Evolutionary conservation across 116 monocot genomes (phyloP).

Genomic region (Zostera marina): DNA sequence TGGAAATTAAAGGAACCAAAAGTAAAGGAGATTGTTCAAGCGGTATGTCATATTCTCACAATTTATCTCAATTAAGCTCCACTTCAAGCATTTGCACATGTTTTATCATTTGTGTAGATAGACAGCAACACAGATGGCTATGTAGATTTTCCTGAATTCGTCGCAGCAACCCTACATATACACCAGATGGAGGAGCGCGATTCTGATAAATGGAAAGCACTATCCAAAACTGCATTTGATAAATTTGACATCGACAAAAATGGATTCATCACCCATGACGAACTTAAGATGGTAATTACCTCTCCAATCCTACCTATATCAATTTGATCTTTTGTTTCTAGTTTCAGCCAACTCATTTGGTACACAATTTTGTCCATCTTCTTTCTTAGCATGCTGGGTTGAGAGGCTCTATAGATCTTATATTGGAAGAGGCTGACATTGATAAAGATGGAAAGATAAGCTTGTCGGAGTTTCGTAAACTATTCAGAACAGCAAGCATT

Average conservation of each 20-base stretch:
- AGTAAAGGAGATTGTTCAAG: slow-evolving; percentile 80
- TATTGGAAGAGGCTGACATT: slow-evolving; percentile 68
- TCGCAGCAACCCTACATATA: slow-evolving; percentile 73
- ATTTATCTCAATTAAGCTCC: background rate
- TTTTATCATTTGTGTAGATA: slow-evolving; percentile 24
- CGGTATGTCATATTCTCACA: slow-evolving; percentile 22
- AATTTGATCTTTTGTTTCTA: background rate
- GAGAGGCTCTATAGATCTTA: slow-evolving; percentile 68
- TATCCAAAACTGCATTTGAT: slow-evolving; percentile 75
- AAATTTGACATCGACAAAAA: slow-evolving; percentile 85
- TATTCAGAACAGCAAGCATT: slow-evolving; percentile 50
- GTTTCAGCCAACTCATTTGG: background rate
- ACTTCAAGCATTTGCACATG: background rate
- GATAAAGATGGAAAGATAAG: slow-evolving; percentile 60
- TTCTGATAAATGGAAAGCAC: slow-evolving; percentile 54
- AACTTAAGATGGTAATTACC: slow-evolving; percentile 60
- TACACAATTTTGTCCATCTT: background rate
- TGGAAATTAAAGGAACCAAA: slow-evolving; percentile 78
- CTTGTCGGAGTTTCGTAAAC: slow-evolving; percentile 71
- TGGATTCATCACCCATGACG: slow-evolving; percentile 81
- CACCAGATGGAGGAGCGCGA: slow-evolving; percentile 85
- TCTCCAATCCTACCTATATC: background rate
- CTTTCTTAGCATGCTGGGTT: slow-evolving; percentile 29
- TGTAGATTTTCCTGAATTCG: slow-evolving; percentile 87
- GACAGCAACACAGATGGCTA: slow-evolving; percentile 87